phyloP scores from a whole-genome alignment of 2,329 filamentous ascomycete genomes.

The Aspergillus neotritici region DNA sequence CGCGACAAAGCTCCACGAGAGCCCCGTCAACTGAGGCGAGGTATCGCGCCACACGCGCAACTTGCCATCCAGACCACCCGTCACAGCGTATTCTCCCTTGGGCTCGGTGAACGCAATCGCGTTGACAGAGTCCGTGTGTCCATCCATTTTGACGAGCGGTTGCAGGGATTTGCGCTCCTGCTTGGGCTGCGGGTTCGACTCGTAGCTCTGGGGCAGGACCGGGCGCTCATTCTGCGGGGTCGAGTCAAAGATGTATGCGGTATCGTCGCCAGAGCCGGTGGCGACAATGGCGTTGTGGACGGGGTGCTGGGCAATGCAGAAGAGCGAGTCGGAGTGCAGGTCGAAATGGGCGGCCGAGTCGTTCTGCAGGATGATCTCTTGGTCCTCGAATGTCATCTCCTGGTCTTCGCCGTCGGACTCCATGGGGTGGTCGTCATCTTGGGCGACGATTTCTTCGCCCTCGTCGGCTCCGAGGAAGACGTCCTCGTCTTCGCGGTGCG shows the following conservation, averaged over 20 bases:
- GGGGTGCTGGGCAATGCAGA: conserved; percentile 91
- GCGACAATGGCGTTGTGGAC: conserved; percentile 69
- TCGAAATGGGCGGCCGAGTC: conserved; percentile 94
- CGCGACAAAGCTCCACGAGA: conserved; percentile 61
- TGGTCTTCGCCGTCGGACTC: conserved; percentile 62
- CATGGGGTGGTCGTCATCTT: conserved; percentile 67
- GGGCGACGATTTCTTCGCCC: conserved; percentile 68
- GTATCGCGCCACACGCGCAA: conserved; percentile 63
- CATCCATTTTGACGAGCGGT: conserved; percentile 70
- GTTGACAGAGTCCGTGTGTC: conserved; percentile 88
- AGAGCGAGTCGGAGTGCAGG: conserved; percentile 81
- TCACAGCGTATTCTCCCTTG: conserved; percentile 75
- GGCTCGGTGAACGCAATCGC: conserved; percentile 78
- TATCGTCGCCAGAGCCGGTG: conserved; percentile 81
- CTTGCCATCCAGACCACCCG: conserved; percentile 79
- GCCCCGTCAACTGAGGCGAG: conserved; percentile 42
- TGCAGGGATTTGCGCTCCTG: conserved; percentile 57
- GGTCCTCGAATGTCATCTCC: conserved; percentile 44
- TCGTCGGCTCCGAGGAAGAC: conserved; percentile 73
- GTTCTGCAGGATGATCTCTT: conserved; percentile 78
- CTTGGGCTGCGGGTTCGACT: conserved; percentile 57
- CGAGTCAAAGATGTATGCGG: conserved; percentile 79
- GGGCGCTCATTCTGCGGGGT: conserved; percentile 56
- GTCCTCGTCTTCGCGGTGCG: conserved; percentile 52
- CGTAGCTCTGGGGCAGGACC: conserved; percentile 70